Evolutionary conservation across 2,329 filamentous ascomycete species (phyloP), one percentile per base, ranked within the genome.

Genomic region (Diplodia intermedia): DNA sequence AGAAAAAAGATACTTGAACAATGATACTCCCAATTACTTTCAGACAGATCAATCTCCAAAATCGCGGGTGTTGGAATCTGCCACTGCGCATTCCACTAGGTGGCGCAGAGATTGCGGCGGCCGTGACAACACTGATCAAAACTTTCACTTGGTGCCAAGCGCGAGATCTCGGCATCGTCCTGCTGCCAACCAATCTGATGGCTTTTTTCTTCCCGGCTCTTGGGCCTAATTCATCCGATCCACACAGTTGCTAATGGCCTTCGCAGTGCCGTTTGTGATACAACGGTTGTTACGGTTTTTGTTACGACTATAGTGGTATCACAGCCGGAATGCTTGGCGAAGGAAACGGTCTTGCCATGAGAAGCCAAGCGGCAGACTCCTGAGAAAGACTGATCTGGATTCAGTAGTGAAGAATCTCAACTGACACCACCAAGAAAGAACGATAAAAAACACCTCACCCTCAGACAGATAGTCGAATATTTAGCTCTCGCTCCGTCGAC

Each of bases 1-100:
- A 52, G 49, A 26, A 62, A 63, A 63, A 49, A 33, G 29, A 63
- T 52, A 52, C 60, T 62, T 53, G 38, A 63, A 62, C 57, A 63
- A 63, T 63, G 60, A 63, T 63, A 63, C 38, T 52, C 60, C 60
- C 60, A 31, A 52, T 50, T 49, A 50, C n/a, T 52, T 63, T 63
- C 31, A 63, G 23, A 52, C n/a, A 15, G 26, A 20, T 15, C 54
- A n/a, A 11, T 20, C 43, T 9, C 47, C 12, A 18, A 20, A 49
- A 14, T 26, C 26, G 26, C 26, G 26, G 3, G 26, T 4, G 23
- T n/a, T 31, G 31, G n/a, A n/a, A 38, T n/a, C n/a, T 12, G 7
- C 47, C n/a, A 31, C 6, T 14, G 15, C 9, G 36, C 23, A 29
- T 18, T 47, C 43, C 43, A 20, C 18, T n/a, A 20, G 18, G 43